Evolutionary conservation across 176 grass and related monocot genomes (phyloP), one percentile per base, ranked within the genome.

Genomic region (Puccinellia tenuiflora): DNA sequence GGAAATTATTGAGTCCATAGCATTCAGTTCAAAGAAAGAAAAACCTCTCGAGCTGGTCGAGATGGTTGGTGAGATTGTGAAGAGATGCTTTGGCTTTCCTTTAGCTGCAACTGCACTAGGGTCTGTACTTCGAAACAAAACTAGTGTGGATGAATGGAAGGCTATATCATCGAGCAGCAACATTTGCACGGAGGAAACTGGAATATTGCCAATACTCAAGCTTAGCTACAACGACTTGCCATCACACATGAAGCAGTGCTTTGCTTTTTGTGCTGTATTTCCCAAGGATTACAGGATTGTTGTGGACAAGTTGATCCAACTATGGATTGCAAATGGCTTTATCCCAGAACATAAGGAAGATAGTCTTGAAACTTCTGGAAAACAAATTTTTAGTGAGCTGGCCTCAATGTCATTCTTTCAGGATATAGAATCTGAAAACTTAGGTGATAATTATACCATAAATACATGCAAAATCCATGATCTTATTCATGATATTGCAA

Each of bases 241-340:
- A 7, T 0, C 6, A 16, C 9, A 71, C 34, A 55, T 82, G 66
- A 67, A 78, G 28, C 83, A 85, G 0, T 85, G 83, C 1, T 86
- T 86, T 40, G n/a, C 66, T 2, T 86, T 80, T 0, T 86, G 76
- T 52, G 53, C 67, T 5, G 0, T 86, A 25, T 86, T 80, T 38
- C 84, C 84, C 0, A 86, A 80, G 54, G 76, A 80, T 24, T 80
- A 86, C 4, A 74, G 7, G 9, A 70, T 73, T 54, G 1, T 40
- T 69, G 37, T 40, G 9, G 37, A 7, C 0, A 69, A 69, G 21
- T 21, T 42, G 0, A 69, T 69, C 21, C 9, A 24, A 14, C 66
- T 69, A 24, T 69, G 37, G 37, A 24, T 69, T 0, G 66, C 35
- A 3, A 69, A 69, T 42, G 37, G 35, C 1, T 40, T 69, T 42